Base-by-base conservation (phyloP, 2,329 filamentous ascomycete species). In the Davidsoniella australis region DNA sequence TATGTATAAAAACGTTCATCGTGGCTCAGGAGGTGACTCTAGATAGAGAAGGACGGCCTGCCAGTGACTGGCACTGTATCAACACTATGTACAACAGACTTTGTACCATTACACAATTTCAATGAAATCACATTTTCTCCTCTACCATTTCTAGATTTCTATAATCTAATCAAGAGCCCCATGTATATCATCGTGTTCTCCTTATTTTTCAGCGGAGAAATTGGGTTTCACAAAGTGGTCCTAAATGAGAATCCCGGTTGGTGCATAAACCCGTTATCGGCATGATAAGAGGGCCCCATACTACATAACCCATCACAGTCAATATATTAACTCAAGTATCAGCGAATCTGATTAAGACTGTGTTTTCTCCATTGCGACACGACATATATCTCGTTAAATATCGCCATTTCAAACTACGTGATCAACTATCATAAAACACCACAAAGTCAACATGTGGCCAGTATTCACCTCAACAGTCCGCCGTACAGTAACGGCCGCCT, bases 51-150 rank as follows among this genome's bases (percentile, higher is more conserved):
- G 3, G 9, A 33, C 29, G 8, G 4, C 8, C 29, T 33, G 29
- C 29, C 29, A 33, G 8, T 33, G 6, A 2, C 4, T 10, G 12
- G 29, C 29, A 33, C 6, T 33, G 29, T 33, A 16, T 24, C 16
- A 45, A 24, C 41, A 41, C 26, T 41, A 40, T 51, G 26, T 39
- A 42, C 29, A 39, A 38, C 40, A 44, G 4, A 46, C 20, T 41
- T 20, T 51, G 44, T 47, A 47, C 20, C 26, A 51, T 39, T 51
- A 51, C 29, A 37, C 38, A 40, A 33, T 41, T n/a, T 14, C 20
- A 24, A 23, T 12, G 12, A 4, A 43, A 20, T 38, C 17, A 20
- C 20, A 26, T 16, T 39, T 18, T 37, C 44, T 16, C n/a, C 24
- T 36, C 7, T 10, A 17, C 17, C n/a, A 38, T 38, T 38, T 36